A percentile compares a stretch with the other conserved stretches of the same genome.
These are phyloP conservation scores for Pseudognaphalium luteoalbum DNA, from an alignment of 129 eudicot species.

Conservation along the genomic window DNA sequence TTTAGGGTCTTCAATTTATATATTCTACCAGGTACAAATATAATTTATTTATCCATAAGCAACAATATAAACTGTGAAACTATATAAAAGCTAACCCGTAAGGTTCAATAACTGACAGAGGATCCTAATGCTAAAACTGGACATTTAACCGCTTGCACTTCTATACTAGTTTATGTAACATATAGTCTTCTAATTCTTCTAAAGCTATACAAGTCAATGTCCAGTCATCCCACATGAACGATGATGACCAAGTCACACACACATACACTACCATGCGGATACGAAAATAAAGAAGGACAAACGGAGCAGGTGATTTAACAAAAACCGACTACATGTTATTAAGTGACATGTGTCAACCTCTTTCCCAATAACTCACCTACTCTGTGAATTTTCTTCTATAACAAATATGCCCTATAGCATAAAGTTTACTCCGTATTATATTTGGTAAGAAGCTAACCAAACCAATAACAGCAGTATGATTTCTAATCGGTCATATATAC, in stretches of 20 bases:
- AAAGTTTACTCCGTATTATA: neutral
- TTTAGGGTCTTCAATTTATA: neutral
- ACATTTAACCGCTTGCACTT: neutral
- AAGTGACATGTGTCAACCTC: slow-evolving; percentile 24
- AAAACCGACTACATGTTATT: slow-evolving; percentile 4
- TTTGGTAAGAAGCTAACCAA: neutral
- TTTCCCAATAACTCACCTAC: slow-evolving; percentile 19
- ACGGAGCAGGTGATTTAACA: neutral
- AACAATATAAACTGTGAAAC: neutral
- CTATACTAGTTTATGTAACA: neutral
- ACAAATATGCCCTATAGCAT: neutral
- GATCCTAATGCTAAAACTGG: neutral
- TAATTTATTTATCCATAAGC: neutral
- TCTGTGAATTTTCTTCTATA: slow-evolving; percentile 1
- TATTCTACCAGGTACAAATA: neutral
- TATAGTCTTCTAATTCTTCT: neutral
- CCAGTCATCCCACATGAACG: no score
- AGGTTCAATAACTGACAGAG: neutral
- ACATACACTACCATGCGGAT: neutral
- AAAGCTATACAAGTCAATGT: neutral
- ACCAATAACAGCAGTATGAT: neutral
- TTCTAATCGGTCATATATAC: no score
- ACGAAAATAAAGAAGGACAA: neutral
- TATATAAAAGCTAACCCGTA: neutral
- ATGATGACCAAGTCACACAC: neutral